These are phyloP conservation scores for Beauveria sp. DNA, from an alignment of 2,329 filamentous ascomycete genomes.

Conservation along the genomic window DNA sequence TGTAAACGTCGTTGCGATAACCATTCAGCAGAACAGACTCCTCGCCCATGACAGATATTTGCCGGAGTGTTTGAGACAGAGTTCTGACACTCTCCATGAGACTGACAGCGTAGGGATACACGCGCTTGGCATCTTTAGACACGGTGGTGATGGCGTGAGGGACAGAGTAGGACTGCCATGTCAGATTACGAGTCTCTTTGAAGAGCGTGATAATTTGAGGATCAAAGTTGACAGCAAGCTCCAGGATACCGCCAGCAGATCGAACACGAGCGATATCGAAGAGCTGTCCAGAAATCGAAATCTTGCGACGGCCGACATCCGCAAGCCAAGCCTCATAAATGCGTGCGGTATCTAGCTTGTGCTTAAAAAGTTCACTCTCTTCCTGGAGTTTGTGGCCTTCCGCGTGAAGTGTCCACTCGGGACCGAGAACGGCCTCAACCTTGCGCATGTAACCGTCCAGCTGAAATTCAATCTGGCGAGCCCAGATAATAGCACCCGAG, in stretches of 20 bases:
- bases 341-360: constrained; percentile 87
- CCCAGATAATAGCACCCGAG: constrained; percentile 95
- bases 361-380: constrained; percentile 88
- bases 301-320: constrained; percentile 80
- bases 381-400: constrained; percentile 90
- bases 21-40: constrained; percentile 83
- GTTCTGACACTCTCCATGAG: constrained; percentile 98
- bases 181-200: constrained; percentile 94
- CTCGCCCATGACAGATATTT: constrained; percentile 77
- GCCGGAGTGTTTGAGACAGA: constrained; percentile 76
- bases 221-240: constrained; percentile 93
- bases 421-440: constrained; percentile 94
- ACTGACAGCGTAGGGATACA: constrained; percentile 96
- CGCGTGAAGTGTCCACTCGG: constrained; percentile 88
- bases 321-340: constrained; percentile 95
- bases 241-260: constrained; percentile 80
- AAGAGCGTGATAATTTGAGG: constrained; percentile 94
- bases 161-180: constrained; percentile 90
- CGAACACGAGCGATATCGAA: constrained; percentile 86
- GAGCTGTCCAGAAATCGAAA: constrained; percentile 84
- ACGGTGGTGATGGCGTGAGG: constrained; percentile 92
- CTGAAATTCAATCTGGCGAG: constrained; percentile 91
- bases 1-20: constrained; percentile 84
- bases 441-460: constrained; percentile 97
- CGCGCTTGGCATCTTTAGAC: constrained; percentile 96